Percentiles rank a stretch among this genome's conserved stretches.
Conservation (phyloP, 495 filamentous ascomycete species). For the Xylaria longipes region DNA sequence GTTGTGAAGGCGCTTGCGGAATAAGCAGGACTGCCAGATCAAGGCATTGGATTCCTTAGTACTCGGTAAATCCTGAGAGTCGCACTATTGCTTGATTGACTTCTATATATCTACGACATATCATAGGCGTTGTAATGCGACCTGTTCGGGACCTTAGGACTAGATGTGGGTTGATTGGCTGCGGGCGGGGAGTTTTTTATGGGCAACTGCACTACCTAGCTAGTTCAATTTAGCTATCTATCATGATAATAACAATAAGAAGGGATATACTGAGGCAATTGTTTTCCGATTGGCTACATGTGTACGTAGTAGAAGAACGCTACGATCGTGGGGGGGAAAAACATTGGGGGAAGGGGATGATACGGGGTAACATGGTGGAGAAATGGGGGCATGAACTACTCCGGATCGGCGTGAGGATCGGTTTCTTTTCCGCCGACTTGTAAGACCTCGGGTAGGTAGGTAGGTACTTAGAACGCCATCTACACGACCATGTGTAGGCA, state of each 20-base stretch:
- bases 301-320: no score
- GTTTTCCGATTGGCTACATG: conserved; percentile 16
- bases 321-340: not conserved
- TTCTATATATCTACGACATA: not conserved
- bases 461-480: not conserved
- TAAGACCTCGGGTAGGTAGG: not conserved
- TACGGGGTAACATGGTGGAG: no score
- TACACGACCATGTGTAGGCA: not conserved
- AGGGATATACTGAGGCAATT: not conserved
- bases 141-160: not conserved
- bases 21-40: conserved; percentile 21
- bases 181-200: not conserved
- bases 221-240: not conserved
- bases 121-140: not conserved
- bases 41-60: not conserved
- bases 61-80: not conserved
- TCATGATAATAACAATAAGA: not conserved
- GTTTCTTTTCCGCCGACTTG: conserved; percentile 22
- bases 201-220: not conserved
- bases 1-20: conserved; percentile 67
- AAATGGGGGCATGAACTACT: not conserved
- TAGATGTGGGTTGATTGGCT: not conserved
- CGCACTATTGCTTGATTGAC: not conserved
- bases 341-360: not conserved
- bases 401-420: not conserved